These are phyloP conservation scores for Umbilicus rupestris DNA, from an alignment of 164 flowering plant genomes.

Conservation along the genomic window DNA sequence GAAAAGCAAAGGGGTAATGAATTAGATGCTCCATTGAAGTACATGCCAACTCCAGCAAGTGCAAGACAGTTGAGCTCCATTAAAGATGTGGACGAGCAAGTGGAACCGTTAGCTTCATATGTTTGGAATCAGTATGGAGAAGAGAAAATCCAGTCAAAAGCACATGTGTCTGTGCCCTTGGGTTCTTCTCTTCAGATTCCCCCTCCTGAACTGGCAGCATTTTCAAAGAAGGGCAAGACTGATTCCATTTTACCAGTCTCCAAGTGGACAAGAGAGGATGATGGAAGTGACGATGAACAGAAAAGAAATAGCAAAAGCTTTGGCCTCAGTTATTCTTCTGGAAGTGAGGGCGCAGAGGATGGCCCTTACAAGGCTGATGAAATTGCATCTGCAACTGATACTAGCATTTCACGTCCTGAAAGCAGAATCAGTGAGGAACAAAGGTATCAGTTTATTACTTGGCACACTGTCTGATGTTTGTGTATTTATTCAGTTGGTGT, in stretches of 20 bases:
- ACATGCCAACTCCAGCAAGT: slow-evolving; percentile 37
- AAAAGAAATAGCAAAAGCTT: slow-evolving; percentile 41
- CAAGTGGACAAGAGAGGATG: slow-evolving; percentile 95
- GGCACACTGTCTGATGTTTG: neutral
- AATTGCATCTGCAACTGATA: slow-evolving; percentile 35
- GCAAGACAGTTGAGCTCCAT: slow-evolving; percentile 35
- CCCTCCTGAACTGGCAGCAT: slow-evolving; percentile 56
- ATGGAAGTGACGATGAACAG: slow-evolving; percentile 78
- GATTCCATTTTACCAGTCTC: slow-evolving; percentile 71
- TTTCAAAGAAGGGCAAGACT: slow-evolving; percentile 43
- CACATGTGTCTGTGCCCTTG: slow-evolving; percentile 24
- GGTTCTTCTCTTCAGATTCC: slow-evolving; percentile 40
- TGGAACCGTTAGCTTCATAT: slow-evolving; percentile 31
- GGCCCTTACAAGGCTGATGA: slow-evolving; percentile 39
- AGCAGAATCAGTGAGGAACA: slow-evolving; percentile 83
- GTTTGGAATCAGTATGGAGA: slow-evolving; percentile 51
- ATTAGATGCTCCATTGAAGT: slow-evolving; percentile 62
- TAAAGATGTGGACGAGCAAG: slow-evolving; percentile 29
- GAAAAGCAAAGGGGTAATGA: slow-evolving; percentile 73
- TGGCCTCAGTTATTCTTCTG: slow-evolving; percentile 89
- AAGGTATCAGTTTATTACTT: slow-evolving; percentile 46
- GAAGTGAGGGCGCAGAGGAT: slow-evolving; percentile 77
- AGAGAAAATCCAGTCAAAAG: slow-evolving; percentile 29
- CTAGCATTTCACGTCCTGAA: too few species aligned
- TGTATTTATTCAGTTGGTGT: neutral